These are phyloP conservation scores for Tricholoma saponaceum DNA, from an alignment of 768 basidiomycete genomes.

Conservation along the genomic window DNA sequence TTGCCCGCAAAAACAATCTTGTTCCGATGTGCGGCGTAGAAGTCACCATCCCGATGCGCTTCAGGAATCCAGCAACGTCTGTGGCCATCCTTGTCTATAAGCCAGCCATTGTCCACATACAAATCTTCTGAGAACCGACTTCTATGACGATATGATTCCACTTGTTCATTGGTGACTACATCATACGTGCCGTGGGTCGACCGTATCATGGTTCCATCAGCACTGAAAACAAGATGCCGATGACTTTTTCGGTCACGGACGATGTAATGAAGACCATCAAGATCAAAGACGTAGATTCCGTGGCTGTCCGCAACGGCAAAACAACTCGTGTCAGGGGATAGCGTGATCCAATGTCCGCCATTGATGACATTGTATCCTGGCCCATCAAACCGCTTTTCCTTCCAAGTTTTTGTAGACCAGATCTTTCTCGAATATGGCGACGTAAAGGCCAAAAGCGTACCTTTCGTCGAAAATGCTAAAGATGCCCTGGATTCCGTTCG, in stretches of 20 bases:
- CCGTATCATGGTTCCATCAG: background rate
- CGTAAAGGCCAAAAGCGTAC: background rate
- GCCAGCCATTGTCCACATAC: background rate
- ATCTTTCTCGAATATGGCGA: background rate
- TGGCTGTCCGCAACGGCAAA: background rate
- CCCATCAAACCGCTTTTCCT: background rate
- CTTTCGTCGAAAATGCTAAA: background rate
- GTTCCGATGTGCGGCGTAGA: background rate
- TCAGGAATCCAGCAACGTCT: constrained; percentile 1
- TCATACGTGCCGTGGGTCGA: constrained; percentile 1
- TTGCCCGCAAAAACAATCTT: constrained; percentile 2
- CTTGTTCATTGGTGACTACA: background rate
- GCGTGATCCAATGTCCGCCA: background rate
- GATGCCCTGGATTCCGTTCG: background rate
- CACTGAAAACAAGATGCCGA: background rate
- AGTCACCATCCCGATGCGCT: background rate
- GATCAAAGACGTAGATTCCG: constrained; percentile 1
- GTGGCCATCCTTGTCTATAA: background rate
- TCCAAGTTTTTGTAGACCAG: background rate
- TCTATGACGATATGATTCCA: background rate
- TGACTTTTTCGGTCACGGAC: background rate
- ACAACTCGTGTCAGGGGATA: background rate
- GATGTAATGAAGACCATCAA: constrained; percentile 1
- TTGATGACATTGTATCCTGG: background rate
- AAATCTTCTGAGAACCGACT: background rate